phyloP scores from a whole-genome alignment of 2,329 filamentous ascomycete species.

The Orbilia blumenaviensis region DNA sequence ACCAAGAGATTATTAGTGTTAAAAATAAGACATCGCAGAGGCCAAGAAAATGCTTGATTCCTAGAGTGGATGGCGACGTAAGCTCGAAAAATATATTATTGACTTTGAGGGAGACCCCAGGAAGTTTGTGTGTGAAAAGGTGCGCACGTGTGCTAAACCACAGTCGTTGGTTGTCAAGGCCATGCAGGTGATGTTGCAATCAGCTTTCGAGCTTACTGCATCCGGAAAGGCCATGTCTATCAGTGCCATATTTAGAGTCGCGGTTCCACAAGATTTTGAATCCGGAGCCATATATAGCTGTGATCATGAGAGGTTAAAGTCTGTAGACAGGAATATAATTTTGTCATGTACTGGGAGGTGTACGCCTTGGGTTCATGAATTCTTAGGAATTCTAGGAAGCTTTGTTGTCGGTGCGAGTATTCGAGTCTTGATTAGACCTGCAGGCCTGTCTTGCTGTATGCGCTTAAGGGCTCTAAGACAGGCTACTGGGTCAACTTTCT shows the following conservation, averaged over 20 bases:
- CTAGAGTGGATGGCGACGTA: not conserved
- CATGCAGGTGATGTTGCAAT: not conserved
- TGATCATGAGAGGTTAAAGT: not conserved
- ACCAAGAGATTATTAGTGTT: too few relatives aligned
- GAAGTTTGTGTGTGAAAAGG: not conserved
- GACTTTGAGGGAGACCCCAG: not conserved
- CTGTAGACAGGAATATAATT: not conserved
- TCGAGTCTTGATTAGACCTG: too few relatives aligned
- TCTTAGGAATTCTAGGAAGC: too few relatives aligned
- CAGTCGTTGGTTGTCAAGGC: not conserved
- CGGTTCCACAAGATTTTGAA: not conserved
- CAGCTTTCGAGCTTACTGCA: not conserved
- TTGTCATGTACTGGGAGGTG: too few relatives aligned
- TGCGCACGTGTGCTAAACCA: not conserved
- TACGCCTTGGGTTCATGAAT: too few relatives aligned
- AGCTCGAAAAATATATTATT: not conserved
- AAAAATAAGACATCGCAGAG: not conserved
- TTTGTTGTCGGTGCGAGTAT: too few relatives aligned
- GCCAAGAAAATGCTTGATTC: conserved; percentile 3
- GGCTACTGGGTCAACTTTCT: too few relatives aligned
- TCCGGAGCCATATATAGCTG: not conserved
- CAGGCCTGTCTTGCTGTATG: too few relatives aligned
- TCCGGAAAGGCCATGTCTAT: too few relatives aligned
- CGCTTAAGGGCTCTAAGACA: too few relatives aligned
- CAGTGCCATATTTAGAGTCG: conserved; percentile 15